These are phyloP conservation scores for Leccinum longicurvipes DNA, from an alignment of 768 basidiomycete species.

Conservation along the genomic window DNA sequence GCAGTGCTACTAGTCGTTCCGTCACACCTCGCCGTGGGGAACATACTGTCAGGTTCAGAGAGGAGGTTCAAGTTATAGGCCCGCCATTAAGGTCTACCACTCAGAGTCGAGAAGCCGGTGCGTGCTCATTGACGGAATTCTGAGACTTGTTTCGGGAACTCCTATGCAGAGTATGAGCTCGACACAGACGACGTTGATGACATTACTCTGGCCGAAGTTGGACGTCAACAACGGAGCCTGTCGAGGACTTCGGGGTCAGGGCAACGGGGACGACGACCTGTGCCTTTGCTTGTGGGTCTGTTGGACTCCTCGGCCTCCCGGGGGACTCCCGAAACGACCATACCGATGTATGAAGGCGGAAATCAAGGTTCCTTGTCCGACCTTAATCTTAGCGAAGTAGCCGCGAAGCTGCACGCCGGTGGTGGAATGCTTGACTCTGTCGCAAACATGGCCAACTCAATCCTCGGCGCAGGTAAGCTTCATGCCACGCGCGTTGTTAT, in stretches of 20 bases:
- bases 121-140: conserved; percentile 35
- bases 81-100: conserved; percentile 69
- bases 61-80: conserved; percentile 65
- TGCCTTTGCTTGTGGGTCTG: conserved; percentile 79
- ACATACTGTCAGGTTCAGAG: conserved; percentile 60
- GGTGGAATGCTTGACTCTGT: conserved; percentile 77
- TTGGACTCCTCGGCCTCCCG: conserved; percentile 60
- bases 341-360: conserved; percentile 42
- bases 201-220: conserved; percentile 30
- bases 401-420: conserved; percentile 60
- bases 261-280: conserved; percentile 48
- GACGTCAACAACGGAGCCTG: conserved; percentile 24
- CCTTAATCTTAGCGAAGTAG: conserved; percentile 66
- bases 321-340: conserved; percentile 53
- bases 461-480: conserved; percentile 80
- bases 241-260: conserved; percentile 28
- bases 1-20: conserved; percentile 31
- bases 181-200: conserved; percentile 83
- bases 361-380: conserved; percentile 27
- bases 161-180: conserved; percentile 67
- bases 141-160: conserved; percentile 9
- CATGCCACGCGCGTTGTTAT: conserved; percentile 3
- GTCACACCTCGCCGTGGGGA: conserved; percentile 36
- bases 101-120: conserved; percentile 79
- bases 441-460: conserved; percentile 95